Conservation (phyloP, 2,329 filamentous ascomycete species). For the Colletotrichum sp. region DNA sequence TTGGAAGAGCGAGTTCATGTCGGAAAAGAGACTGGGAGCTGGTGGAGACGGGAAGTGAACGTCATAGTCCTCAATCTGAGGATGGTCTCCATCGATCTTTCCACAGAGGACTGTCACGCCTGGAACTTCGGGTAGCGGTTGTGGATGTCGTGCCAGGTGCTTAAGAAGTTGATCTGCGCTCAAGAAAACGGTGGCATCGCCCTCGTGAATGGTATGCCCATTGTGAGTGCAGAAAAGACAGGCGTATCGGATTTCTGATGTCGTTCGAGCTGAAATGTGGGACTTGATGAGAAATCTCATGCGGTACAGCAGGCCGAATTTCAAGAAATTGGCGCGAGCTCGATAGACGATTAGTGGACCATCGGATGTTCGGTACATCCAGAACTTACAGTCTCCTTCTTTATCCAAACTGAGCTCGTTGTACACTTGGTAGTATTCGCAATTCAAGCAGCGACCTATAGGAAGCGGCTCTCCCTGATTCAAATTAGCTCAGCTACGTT, state of each 20-base stretch:
- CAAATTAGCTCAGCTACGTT: not conserved
- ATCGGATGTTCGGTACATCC: not conserved
- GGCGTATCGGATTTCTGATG: slow-evolving; percentile 40
- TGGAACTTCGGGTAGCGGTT: slow-evolving; percentile 39
- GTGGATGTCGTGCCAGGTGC: slow-evolving; percentile 43
- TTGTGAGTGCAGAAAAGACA: slow-evolving; percentile 43
- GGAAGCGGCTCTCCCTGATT: slow-evolving; percentile 23
- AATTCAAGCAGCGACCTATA: slow-evolving; percentile 26
- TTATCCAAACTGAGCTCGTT: slow-evolving; percentile 35
- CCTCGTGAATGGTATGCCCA: slow-evolving; percentile 36
- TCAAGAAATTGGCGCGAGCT: slow-evolving; percentile 38
- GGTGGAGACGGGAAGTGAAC: slow-evolving; percentile 39
- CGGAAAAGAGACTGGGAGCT: slow-evolving; percentile 21
- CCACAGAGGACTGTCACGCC: slow-evolving; percentile 41
- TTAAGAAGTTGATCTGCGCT: slow-evolving; percentile 38
- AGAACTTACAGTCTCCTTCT: slow-evolving; percentile 27
- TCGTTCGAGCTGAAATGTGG: slow-evolving; percentile 35
- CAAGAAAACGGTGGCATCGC: slow-evolving; percentile 46
- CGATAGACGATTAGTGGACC: not conserved
- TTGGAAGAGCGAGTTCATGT: slow-evolving; percentile 24
- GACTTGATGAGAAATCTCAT: slow-evolving; percentile 47
- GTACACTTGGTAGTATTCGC: slow-evolving; percentile 28
- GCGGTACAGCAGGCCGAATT: slow-evolving; percentile 39
- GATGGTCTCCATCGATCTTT: slow-evolving; percentile 27
- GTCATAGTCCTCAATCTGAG: slow-evolving; percentile 34